Evolutionary conservation across 2,329 filamentous ascomycete genomes (phyloP), one percentile per base, ranked within the genome.

Genomic region (Atkinsonella texensis): DNA sequence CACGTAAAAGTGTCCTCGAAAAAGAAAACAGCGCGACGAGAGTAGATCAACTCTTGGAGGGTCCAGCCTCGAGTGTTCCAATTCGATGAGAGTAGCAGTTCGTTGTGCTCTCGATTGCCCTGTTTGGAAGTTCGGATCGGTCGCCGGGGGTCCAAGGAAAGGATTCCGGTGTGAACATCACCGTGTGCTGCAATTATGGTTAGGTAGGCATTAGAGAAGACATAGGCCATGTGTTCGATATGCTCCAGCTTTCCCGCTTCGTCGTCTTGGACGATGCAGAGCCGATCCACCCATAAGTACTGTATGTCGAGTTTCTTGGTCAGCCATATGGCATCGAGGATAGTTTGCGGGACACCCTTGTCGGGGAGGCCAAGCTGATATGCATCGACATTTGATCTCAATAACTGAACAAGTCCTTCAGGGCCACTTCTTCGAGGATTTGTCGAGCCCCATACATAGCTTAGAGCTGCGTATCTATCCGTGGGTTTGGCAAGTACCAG

Each of bases 231-330:
- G 54, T 72, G 64, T 40, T 62, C 61, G 44, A 72, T 60, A 50
- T 74, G 67, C n/a, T 63, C 61, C 28, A 67, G 65, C 57, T 65
- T 65, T 53, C 70, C 67, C 18, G 59, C 59, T 12, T 63, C 60
- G 51, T 73, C 68, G 50, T 74, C 70, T 56, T 75, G 73, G 5
- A 71, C 63, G 51, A 73, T 71, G 49, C 71, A 73, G 46, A 73
- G 61, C 35, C 66, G 63, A 54, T 75, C 73, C 35, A 75, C 67
- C 73, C 73, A 75, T 18, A 75, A 61, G 52, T 70, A 66, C 2
- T 67, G 66, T 20, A 72, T 63, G 1, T 68, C 68, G 11, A 74
- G 60, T 59, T 71, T 72, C 54, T 65, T 68, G 23, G 69, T 62
- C 18, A 74, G 58, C 66, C 69, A 71, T 54, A 74, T 70, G 53